These are phyloP conservation scores for Meredithiella fracta DNA, from an alignment of 2,329 filamentous ascomycete species.

Conservation along the genomic window DNA sequence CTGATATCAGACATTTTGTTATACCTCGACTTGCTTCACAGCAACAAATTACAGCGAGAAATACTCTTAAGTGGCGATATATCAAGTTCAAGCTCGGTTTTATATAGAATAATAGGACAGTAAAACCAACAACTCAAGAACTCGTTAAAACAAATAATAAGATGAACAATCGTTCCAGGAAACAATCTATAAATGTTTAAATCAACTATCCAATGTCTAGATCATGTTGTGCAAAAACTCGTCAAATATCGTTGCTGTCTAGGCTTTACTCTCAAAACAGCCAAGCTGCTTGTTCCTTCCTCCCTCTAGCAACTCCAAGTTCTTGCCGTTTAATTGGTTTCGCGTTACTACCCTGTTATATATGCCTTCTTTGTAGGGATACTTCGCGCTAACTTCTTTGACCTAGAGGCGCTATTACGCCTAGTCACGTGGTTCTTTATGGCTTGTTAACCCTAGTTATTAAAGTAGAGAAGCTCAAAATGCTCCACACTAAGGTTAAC, in stretches of 20 bases:
- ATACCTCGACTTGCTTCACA: background rate
- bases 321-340: conserved; percentile 10
- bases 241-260: background rate
- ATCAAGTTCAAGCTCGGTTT: no score
- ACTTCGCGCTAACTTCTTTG: conserved; percentile 1
- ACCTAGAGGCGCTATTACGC: conserved; percentile 6
- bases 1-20: conserved; percentile 54
- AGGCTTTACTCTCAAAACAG: background rate
- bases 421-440: conserved; percentile 8
- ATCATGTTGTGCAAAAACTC: no score
- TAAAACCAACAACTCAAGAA: no score
- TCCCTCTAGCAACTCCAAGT: background rate
- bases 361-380: background rate
- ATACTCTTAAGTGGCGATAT: no score
- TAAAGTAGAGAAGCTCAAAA: background rate
- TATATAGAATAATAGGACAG: no score
- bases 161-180: no score
- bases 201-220: no score
- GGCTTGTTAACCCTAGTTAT: background rate
- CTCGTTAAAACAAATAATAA: no score
- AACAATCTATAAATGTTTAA: no score
- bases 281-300: background rate
- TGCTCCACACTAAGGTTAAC: background rate
- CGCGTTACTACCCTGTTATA: conserved; percentile 8
- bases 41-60: no score